A percentile compares a stretch with the other conserved stretches of the same genome.
These are phyloP conservation scores for Annulohypoxylon maeteangense DNA, from an alignment of 495 filamentous ascomycete species.

Conservation along the genomic window DNA sequence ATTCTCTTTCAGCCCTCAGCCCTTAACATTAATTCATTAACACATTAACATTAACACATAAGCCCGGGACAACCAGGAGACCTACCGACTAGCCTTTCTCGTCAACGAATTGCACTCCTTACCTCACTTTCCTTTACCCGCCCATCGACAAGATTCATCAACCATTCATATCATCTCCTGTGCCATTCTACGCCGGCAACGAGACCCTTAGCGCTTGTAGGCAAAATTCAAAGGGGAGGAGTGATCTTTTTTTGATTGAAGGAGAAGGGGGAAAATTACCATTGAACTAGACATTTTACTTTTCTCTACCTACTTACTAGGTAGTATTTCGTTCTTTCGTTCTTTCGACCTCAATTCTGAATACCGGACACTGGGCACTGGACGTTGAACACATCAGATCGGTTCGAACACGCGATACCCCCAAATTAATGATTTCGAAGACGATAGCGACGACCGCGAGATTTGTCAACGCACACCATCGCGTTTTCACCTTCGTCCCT, in stretches of 20 bases:
- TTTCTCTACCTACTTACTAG: no score
- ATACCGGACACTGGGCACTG: not conserved
- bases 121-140: slow-evolving; percentile 41
- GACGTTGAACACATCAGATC: not conserved
- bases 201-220: slow-evolving; percentile 34
- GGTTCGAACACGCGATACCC: slow-evolving; percentile 20
- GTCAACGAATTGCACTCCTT: slow-evolving; percentile 46
- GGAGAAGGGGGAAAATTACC: slow-evolving; percentile 7
- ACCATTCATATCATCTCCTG: slow-evolving; percentile 42
- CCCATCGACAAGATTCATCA: slow-evolving; percentile 30
- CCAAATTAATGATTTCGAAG: slow-evolving; percentile 28
- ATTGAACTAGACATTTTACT: slow-evolving; percentile 18
- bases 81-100: slow-evolving; percentile 36
- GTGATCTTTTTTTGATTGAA: slow-evolving; percentile 14
- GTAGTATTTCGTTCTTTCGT: slow-evolving; percentile 29
- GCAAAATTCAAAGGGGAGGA: slow-evolving; percentile 24
- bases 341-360: slow-evolving; percentile 30
- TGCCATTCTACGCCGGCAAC: slow-evolving; percentile 26
- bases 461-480: slow-evolving; percentile 18
- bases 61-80: slow-evolving; percentile 10
- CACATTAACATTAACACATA: slow-evolving; percentile 10
- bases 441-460: slow-evolving; percentile 33
- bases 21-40: slow-evolving; percentile 6
- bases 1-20: slow-evolving; percentile 37
- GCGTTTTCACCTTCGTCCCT: slow-evolving; percentile 12